Conservation (phyloP, 371 early-diverging fungal species). For the Blakeslea trispora region DNA sequence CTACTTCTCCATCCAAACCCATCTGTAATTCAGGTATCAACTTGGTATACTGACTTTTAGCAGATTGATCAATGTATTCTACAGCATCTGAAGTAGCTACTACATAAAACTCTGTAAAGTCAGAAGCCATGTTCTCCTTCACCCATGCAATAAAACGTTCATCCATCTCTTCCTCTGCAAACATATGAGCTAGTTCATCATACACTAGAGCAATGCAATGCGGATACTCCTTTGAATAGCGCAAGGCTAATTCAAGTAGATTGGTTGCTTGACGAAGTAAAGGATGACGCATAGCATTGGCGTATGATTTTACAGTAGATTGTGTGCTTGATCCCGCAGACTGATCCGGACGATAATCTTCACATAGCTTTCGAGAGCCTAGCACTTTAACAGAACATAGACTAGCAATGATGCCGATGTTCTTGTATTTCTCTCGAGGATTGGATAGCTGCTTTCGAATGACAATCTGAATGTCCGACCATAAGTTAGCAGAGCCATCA, state of each 20-base stretch:
- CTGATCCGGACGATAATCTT: constrained; percentile 1
- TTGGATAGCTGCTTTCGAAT: constrained; percentile 84
- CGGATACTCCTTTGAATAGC: constrained; percentile 49
- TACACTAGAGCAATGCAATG: constrained; percentile 68
- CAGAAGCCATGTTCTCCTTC: constrained; percentile 63
- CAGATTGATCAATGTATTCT: constrained; percentile 11
- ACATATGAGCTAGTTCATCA: constrained; percentile 71
- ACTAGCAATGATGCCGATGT: constrained; percentile 77
- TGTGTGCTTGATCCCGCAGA: constrained; percentile 24
- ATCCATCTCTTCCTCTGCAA: constrained; percentile 56
- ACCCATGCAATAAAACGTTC: constrained; percentile 67
- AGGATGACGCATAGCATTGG: constrained; percentile 33
- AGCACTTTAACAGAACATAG: constrained; percentile 72
- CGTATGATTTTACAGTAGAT: background rate
- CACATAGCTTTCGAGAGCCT: constrained; percentile 44
- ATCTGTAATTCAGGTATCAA: constrained; percentile 41
- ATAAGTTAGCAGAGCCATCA: constrained; percentile 39
- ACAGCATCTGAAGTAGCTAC: constrained; percentile 41
- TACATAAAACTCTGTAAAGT: constrained; percentile 67
- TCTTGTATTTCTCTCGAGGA: constrained; percentile 68
- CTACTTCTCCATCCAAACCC: constrained; percentile 54
- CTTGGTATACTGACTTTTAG: constrained; percentile 1
- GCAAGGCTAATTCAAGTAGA: constrained; percentile 49
- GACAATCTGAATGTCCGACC: constrained; percentile 73
- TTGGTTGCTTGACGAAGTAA: constrained; percentile 44